Conservation (phyloP, 2,329 filamentous ascomycete species). For the Hirsutella minnesotensis region DNA sequence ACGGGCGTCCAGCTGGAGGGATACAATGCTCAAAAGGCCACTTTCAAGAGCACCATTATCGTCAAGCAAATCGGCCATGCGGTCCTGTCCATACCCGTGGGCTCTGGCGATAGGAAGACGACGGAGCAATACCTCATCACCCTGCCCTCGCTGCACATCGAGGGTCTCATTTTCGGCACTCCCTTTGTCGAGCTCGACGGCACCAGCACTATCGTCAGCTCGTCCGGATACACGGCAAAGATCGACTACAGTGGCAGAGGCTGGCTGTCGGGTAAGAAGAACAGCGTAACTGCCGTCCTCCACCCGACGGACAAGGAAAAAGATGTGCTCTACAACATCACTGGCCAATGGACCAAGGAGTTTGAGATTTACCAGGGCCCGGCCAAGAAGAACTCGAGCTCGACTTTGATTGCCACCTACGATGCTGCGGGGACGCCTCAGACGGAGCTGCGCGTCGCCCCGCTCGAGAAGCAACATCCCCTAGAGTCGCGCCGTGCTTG, state of each 20-base stretch:
- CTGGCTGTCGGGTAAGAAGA: conserved; percentile 94
- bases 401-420: conserved; percentile 45
- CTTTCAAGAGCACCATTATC: conserved; percentile 85
- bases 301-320: conserved; percentile 61
- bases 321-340: conserved; percentile 65
- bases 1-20: conserved; percentile 71
- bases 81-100: conserved; percentile 57
- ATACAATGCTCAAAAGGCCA: conserved; percentile 94
- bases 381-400: conserved; percentile 35
- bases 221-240: conserved; percentile 74
- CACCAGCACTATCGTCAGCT: conserved; percentile 74
- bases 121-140: conserved; percentile 79
- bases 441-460: conserved; percentile 58
- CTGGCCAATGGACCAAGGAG: conserved; percentile 80
- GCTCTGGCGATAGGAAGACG: conserved; percentile 17
- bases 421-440: conserved; percentile 44
- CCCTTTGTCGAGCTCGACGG: conserved; percentile 89
- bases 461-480: conserved; percentile 69
- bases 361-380: conserved; percentile 66
- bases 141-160: conserved; percentile 82
- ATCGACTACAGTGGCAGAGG: conserved; percentile 91
- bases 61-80: conserved; percentile 93
- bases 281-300: conserved; percentile 67
- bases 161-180: conserved; percentile 74
- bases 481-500: conserved; percentile 83